phyloP scores from a whole-genome alignment of 805 yeast species.

The Candida golubevii region DNA sequence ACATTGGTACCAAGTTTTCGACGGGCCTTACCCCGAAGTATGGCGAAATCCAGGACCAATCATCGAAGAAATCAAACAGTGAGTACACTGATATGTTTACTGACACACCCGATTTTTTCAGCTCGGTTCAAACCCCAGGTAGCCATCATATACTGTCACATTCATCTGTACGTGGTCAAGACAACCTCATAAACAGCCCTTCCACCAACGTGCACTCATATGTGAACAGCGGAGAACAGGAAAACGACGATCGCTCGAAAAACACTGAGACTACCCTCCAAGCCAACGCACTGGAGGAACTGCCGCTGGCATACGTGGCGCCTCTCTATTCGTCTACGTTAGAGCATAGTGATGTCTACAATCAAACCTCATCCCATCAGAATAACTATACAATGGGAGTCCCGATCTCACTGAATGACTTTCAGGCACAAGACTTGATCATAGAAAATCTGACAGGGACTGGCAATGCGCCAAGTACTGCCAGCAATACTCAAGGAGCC shows the following conservation, averaged over 20 bases:
- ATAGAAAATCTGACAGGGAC: constrained; percentile 13
- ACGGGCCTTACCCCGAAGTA: neutral
- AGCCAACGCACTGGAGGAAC: neutral
- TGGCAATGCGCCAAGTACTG: constrained; percentile 12
- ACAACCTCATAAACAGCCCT: constrained; percentile 13
- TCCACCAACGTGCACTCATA: constrained; percentile 15
- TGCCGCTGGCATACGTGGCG: constrained; percentile 2
- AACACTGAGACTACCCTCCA: neutral
- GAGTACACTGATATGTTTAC: constrained; percentile 13
- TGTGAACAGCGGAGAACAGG: neutral
- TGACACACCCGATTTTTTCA: constrained; percentile 18
- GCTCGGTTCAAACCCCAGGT: constrained; percentile 14
- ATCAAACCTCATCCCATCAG: constrained; percentile 4
- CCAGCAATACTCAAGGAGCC: constrained; percentile 8
- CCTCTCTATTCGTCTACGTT: constrained; percentile 1
- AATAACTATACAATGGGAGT: constrained; percentile 12
- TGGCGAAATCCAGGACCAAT: neutral
- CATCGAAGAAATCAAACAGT: constrained; percentile 4
- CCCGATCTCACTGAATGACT: constrained; percentile 3
- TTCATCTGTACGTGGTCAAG: constrained; percentile 5
- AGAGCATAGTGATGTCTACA: constrained; percentile 2
- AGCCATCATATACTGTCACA: constrained; percentile 6
- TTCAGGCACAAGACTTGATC: constrained; percentile 12
- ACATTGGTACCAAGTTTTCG: constrained; percentile 2
- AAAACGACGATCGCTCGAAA: neutral